A percentile compares a stretch with the other conserved stretches of the same genome.
phyloP scores from a whole-genome alignment of 495 filamentous ascomycete genomes.

The Ramalina intermedia region DNA sequence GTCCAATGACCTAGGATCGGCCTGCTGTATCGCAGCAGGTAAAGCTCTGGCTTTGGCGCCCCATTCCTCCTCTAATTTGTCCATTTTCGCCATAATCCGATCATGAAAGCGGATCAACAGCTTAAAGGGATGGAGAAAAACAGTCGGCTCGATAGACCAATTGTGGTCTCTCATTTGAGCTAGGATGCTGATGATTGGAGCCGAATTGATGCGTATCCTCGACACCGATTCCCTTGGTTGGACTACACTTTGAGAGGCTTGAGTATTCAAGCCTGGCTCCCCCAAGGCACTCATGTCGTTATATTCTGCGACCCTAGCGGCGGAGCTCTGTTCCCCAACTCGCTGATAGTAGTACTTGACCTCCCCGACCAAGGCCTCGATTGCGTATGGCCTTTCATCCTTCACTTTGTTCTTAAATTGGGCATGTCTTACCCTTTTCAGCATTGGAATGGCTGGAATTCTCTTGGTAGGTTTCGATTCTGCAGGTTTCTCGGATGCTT shows the following conservation, averaged over 20 bases:
- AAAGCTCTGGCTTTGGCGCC: too few species aligned
- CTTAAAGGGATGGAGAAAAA: constrained; percentile 4
- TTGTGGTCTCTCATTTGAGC: neutral
- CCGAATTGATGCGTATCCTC: constrained; percentile 7
- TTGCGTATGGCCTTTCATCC: neutral
- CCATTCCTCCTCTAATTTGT: too few species aligned
- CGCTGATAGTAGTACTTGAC: constrained; percentile 3
- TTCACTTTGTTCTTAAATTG: constrained; percentile 1
- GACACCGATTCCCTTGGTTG: neutral
- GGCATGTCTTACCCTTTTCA: neutral
- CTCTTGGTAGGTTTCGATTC: neutral
- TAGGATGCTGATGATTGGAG: neutral
- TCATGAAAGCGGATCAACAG: neutral
- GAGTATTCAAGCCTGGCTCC: neutral
- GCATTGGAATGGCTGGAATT: neutral
- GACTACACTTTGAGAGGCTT: too few species aligned
- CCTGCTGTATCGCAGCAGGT: too few species aligned
- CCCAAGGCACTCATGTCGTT: neutral
- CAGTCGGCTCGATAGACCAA: neutral
- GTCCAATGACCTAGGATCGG: too few species aligned
- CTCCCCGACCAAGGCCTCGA: constrained; percentile 5
- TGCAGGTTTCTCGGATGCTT: too few species aligned
- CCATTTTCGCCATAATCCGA: too few species aligned
- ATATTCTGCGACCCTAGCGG: too few species aligned
- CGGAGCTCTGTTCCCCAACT: neutral